Evolutionary conservation across 495 filamentous ascomycete species (phyloP).

Genomic region (Staphylotrichum longicolle): DNA sequence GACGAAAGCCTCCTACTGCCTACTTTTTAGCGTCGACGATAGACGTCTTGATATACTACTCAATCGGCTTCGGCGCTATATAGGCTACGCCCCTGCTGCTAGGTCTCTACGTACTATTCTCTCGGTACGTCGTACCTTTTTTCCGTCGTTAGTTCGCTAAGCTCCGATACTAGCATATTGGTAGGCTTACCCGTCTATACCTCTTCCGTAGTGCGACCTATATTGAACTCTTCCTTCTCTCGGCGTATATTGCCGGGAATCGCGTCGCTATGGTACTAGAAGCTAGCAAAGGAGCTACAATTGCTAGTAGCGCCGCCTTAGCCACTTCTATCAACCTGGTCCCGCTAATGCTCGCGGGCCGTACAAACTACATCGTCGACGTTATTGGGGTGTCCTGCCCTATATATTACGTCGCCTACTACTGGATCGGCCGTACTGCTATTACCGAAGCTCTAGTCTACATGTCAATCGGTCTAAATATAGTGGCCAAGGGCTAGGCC

Average conservation of each 20-base stretch:
- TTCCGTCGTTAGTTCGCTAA: conserved; percentile 7
- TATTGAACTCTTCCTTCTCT: conserved; percentile 7
- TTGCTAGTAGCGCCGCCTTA: conserved; percentile 7
- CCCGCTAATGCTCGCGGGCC: conserved; percentile 5
- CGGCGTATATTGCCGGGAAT: conserved; percentile 2
- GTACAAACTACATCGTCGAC: conserved; percentile 6
- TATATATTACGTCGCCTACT: conserved; percentile 2
- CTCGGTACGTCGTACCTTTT: conserved; percentile 6
- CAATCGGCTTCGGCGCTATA: conserved; percentile 7
- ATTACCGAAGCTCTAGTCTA: conserved; percentile 8
- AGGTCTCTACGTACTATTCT: conserved; percentile 2
- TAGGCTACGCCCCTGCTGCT: conserved; percentile 1
- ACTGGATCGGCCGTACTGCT: conserved; percentile 9
- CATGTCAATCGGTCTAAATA: conserved; percentile 3
- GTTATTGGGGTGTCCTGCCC: conserved; percentile 5
- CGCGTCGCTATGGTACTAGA: conserved; percentile 4
- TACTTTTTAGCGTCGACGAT: conserved; percentile 3
- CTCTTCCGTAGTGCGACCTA: conserved; percentile 6
- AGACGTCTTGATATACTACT: conserved; percentile 9
- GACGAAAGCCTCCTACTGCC: conserved; percentile 4
- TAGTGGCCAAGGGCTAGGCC: neutral
- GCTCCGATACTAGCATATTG: conserved; percentile 1
- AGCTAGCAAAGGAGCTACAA: conserved; percentile 6
- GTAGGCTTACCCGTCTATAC: conserved; percentile 7
- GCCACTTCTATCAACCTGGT: conserved; percentile 13